Evolutionary conservation across 805 yeast species (phyloP).

Genomic region (Cyberlindnera lachancei): DNA sequence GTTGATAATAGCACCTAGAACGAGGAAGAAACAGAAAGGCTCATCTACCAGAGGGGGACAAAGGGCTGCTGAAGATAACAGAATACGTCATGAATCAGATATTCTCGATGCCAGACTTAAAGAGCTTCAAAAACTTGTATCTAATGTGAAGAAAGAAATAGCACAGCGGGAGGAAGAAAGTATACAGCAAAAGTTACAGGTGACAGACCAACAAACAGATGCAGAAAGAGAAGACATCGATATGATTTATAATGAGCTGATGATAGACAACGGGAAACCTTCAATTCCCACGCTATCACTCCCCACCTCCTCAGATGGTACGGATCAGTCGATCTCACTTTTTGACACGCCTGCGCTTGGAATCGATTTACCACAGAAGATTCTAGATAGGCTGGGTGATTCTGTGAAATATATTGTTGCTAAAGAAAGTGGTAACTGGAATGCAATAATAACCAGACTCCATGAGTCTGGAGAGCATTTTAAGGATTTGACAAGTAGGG

Average conservation of each 20-base stretch:
- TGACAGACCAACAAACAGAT: conserved; percentile 9
- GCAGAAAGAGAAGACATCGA: conserved; percentile 17
- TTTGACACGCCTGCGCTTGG: conserved; percentile 21
- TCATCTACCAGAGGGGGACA: neutral
- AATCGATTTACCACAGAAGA: conserved; percentile 26
- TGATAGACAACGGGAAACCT: conserved; percentile 2
- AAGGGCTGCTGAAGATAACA: neutral
- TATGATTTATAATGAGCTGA: conserved; percentile 11
- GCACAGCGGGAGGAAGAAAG: conserved; percentile 9
- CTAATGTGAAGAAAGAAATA: conserved; percentile 10
- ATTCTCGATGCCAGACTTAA: conserved; percentile 12
- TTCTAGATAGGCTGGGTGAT: conserved; percentile 33
- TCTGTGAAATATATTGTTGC: conserved; percentile 33
- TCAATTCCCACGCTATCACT: neutral
- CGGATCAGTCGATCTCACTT: conserved; percentile 3
- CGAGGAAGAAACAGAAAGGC: neutral
- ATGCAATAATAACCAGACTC: conserved; percentile 22
- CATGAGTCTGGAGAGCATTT: conserved; percentile 28
- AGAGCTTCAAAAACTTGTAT: conserved; percentile 13
- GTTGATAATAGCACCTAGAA: conserved; percentile 1
- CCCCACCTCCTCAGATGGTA: neutral
- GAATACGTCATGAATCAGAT: conserved; percentile 3
- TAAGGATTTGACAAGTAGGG: conserved; percentile 22
- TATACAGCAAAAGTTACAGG: conserved; percentile 10
- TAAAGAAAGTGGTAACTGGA: conserved; percentile 38